Base-by-base conservation (phyloP, 2,329 filamentous ascomycete genomes). In the Saccharata proteae region DNA sequence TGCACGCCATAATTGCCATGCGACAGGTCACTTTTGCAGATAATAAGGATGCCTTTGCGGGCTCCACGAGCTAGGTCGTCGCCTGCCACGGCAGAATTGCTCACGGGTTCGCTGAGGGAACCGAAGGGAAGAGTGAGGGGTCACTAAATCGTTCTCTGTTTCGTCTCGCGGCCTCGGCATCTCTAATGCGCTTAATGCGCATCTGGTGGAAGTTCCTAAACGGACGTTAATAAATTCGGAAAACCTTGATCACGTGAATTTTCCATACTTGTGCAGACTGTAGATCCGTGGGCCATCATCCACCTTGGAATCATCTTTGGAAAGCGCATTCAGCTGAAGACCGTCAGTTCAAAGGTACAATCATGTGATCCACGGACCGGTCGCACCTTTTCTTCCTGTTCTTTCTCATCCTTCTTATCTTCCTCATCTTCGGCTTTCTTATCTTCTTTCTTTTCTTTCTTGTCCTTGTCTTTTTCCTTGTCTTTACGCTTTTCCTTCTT, bases 201-300 rank as follows among this genome's bases (percentile, higher is more conserved):
- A 85, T 82, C 44, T 88, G 79, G 51, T 84, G 92, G 56, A 98
- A 93, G 16, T 74, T 70, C 45, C 83, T 90, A 46, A 16, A 9
- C 24, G 13, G n/a, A n/a, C n/a, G n/a, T n/a, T 6, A 8, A 8
- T 32, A 32, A 13, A 27, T 7, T 32, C 18, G 16, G 8, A 29
- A 16, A 12, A n/a, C n/a, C 19, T 11, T 15, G 17, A 24, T 32
- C 17, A 21, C 24, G 30, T 21, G 25, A 22, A 12, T 9, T 10
- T 13, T 22, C 49, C 56, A 34, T 58, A 88, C 80, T 77, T 85
- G 49, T 88, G 80, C 36, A 94, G 64, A 42, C 80, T 73, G 58
- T 90, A 98, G 3, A 93, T 69, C 24, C 88, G 73, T 13, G 83
- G 79, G 35, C 79, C 76, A 38, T 81, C 74, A 38, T 81, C 76